phyloP scores from a whole-genome alignment of 2,329 filamentous ascomycete genomes.

The Cordyceps cateniannulata region DNA sequence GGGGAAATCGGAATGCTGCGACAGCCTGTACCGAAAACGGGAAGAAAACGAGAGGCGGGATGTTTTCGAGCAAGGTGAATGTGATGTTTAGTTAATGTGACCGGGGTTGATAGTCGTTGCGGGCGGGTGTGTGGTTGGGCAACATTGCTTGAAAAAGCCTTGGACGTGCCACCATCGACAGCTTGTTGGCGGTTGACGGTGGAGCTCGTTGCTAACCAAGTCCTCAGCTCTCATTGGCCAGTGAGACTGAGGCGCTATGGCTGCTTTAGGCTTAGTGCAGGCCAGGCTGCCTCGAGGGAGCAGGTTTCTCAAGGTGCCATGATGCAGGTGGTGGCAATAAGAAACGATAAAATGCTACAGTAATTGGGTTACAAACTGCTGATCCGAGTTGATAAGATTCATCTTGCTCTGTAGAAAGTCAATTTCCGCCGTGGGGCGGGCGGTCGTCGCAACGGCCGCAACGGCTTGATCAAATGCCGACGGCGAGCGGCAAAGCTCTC shows the following conservation, averaged over 20 bases:
- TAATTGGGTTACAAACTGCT: neutral
- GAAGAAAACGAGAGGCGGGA: neutral
- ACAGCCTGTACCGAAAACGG: neutral
- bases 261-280: conserved; percentile 4
- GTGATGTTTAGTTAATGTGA: neutral
- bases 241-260: neutral
- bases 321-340: conserved; percentile 2
- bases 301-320: neutral
- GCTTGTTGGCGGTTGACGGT: neutral
- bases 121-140: neutral
- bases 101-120: neutral
- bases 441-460: neutral
- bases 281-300: neutral
- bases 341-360: neutral
- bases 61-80: neutral
- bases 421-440: neutral
- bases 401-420: neutral
- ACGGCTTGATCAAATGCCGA: neutral
- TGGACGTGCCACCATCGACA: neutral
- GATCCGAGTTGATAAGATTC: neutral
- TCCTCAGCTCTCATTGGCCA: neutral
- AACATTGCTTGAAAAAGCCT: neutral
- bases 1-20: neutral
- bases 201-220: neutral
- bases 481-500: neutral